Base-by-base conservation (phyloP, 345 rosid genomes). In the Eucalyptus sideroxylon region DNA sequence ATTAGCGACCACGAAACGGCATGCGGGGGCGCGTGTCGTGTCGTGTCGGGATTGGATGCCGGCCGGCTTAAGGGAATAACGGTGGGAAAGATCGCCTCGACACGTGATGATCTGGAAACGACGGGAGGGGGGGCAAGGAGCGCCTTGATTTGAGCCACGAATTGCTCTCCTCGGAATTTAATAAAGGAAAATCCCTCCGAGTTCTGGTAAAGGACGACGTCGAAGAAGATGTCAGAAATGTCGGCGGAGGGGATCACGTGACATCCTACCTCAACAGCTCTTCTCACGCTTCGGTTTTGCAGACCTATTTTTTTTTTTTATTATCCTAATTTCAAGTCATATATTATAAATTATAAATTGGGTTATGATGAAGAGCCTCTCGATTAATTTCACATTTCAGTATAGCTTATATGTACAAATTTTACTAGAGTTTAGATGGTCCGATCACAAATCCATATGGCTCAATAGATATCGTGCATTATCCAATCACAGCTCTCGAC, bases 391-490 rank as follows among this genome's bases (percentile, higher is more conserved):
- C 83, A 21, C 27, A 37, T 77, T 77, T 37, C 8, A 62, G 3
- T 13, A 12, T 0, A 2, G 8, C 69, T 27, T 30, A 62, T 27
- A 14, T 62, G 4, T 30, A 8, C n/a, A 60, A 60, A 27, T 60
- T 53, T 53, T 60, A 60, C 4, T 3, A 17, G 26, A 34, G 24
- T 34, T 9, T 34, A 69, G 14, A 69, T 34, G 44, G 8, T 37
- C 24, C 1, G 2, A 0, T 16, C 1, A 0, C 17, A 6, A 15
- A 16, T 10, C 11, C 40, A 31, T 67, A 4, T 16, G 0, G 2
- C 6, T n/a, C 0, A 67, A 6, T 17, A 9, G 0, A 34, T 34
- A 0, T 5, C 0, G 4, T 34, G 24, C 1, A 9, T 2, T 9
- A 4, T 0, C 23, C 2, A 9, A 31, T 2, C 2, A 0, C 23